A percentile compares a stretch with the other conserved stretches of the same genome.
phyloP scores from a whole-genome alignment of 2,329 filamentous ascomycete genomes.

The Fusarium nelsonii region DNA sequence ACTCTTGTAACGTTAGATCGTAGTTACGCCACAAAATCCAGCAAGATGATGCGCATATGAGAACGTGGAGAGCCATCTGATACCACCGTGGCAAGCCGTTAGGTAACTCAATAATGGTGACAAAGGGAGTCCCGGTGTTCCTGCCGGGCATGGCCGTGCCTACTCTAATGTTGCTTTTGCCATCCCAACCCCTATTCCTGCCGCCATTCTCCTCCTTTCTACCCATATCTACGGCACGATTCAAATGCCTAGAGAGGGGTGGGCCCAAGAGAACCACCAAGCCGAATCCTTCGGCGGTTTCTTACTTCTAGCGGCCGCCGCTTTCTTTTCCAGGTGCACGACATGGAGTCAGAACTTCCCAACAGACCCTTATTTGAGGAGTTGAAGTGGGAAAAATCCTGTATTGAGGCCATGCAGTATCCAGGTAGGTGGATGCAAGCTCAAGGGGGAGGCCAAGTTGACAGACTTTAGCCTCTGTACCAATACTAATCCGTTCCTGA shows the following conservation, averaged over 20 bases:
- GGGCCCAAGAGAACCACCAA: constrained; percentile 13
- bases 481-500: not conserved
- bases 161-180: not conserved
- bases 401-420: constrained; percentile 2
- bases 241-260: constrained; percentile 2
- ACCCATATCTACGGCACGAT: constrained; percentile 14
- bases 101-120: not conserved
- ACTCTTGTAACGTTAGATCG: not conserved
- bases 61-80: not conserved
- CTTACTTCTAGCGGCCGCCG: constrained; percentile 18
- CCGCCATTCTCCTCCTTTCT: constrained; percentile 1
- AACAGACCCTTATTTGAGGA: constrained; percentile 1
- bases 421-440: not conserved
- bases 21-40: not conserved
- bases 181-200: constrained; percentile 1
- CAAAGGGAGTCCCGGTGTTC: constrained; percentile 1
- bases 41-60: not conserved
- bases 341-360: not conserved
- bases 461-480: not conserved
- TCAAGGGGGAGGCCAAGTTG: not conserved
- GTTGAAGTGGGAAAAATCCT: not conserved
- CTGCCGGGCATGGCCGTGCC: not conserved
- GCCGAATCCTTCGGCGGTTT: constrained; percentile 22
- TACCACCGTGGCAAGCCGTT: not conserved
- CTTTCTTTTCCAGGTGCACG: constrained; percentile 5